Evolutionary conservation across 331 rosid species (phyloP).

Genomic region (Acacia pycnantha): DNA sequence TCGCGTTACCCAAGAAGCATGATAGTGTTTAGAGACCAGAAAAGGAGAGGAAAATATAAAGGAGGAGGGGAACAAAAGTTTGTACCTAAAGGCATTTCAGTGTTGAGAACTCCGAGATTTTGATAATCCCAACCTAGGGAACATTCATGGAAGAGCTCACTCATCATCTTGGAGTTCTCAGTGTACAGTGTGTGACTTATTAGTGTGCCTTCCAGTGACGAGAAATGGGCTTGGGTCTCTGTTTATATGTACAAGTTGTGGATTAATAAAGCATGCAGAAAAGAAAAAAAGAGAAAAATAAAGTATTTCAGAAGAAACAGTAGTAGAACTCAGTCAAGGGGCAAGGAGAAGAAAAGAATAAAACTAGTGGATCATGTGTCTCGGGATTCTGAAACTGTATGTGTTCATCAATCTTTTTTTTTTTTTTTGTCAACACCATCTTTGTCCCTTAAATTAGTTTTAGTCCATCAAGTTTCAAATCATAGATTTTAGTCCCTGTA

Average conservation of each 20-base stretch:
- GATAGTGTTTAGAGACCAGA: neutral
- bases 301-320: slow-evolving; percentile 33
- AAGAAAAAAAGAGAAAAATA: slow-evolving; percentile 12
- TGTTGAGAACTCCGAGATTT: slow-evolving; percentile 66
- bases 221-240: slow-evolving; percentile 38
- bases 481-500: too few species aligned
- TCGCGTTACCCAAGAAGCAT: neutral
- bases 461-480: too few species aligned
- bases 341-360: slow-evolving; percentile 34
- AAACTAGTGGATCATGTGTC: slow-evolving; percentile 42
- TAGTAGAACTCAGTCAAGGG: slow-evolving; percentile 69
- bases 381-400: slow-evolving; percentile 87
- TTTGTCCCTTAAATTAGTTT: too few species aligned
- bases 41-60: slow-evolving; percentile 15
- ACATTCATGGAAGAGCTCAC: slow-evolving; percentile 62
- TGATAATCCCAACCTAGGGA: slow-evolving; percentile 72
- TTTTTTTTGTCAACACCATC: neutral
- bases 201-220: slow-evolving; percentile 32
- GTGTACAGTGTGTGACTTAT: neutral
- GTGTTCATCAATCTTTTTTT: slow-evolving; percentile 18
- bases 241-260: slow-evolving; percentile 44
- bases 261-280: slow-evolving; percentile 31
- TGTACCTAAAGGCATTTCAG: slow-evolving; percentile 67
- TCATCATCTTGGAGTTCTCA: slow-evolving; percentile 47
- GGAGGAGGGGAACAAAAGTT: slow-evolving; percentile 28